Percentiles rank a stretch among this genome's conserved stretches.
Evolutionary conservation across 2,329 filamentous ascomycete genomes (phyloP).

Genomic region (Fusarium sublunatum): DNA sequence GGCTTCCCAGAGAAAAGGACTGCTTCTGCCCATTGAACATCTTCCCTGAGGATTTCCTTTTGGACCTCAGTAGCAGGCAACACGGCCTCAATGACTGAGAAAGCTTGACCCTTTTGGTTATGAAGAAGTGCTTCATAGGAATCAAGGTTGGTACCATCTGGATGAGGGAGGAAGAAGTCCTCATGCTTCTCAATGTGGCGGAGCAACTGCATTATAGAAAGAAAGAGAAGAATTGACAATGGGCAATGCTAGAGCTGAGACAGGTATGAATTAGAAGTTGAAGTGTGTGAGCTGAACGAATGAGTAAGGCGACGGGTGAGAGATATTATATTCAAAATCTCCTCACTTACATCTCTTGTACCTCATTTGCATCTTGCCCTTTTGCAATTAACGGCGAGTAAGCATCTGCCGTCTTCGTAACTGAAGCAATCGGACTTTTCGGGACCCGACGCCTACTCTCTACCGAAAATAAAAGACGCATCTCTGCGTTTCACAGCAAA

Average conservation of each 20-base stretch:
- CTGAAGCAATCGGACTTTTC: not conserved
- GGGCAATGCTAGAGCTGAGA: too few species aligned
- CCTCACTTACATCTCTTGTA: too few species aligned
- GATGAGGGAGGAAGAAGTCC: conserved; percentile 18
- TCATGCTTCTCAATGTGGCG: conserved; percentile 17
- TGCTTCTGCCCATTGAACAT: conserved; percentile 21
- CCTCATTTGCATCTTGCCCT: too few species aligned
- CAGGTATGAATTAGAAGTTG: too few species aligned
- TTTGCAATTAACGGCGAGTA: too few species aligned
- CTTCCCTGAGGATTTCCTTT: conserved; percentile 12
- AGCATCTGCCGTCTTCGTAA: not conserved
- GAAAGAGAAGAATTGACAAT: not conserved
- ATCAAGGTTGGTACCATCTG: not conserved
- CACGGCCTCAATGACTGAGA: conserved; percentile 3
- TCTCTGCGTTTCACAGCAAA: not conserved
- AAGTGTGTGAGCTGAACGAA: too few species aligned
- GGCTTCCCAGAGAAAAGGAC: conserved; percentile 10
- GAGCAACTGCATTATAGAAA: conserved; percentile 11
- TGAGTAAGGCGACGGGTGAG: too few species aligned
- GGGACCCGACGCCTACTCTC: not conserved
- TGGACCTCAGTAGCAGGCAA: conserved; percentile 14
- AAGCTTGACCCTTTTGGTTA: not conserved
- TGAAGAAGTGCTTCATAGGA: not conserved
- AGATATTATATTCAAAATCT: too few species aligned
- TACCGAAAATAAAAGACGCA: not conserved